Conservation (phyloP, 805 yeast species). For the Cyberlindnera lachancei region DNA sequence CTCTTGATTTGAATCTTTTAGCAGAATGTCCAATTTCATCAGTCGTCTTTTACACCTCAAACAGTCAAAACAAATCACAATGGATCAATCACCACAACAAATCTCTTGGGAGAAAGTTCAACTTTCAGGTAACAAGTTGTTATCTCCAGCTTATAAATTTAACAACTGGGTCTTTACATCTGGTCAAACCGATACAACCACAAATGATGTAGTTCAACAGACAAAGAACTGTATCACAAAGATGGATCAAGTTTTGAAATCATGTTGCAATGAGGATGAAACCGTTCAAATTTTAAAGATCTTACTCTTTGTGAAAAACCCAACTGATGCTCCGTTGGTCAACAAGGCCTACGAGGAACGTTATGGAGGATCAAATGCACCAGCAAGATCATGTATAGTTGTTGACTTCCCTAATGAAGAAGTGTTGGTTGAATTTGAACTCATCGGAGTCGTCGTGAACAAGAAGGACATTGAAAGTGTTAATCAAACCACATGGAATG, state of each 20-base stretch:
- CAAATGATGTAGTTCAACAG: constrained; percentile 36
- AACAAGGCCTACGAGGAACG: constrained; percentile 39
- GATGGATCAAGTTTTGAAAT: constrained; percentile 34
- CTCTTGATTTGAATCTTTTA: too few species aligned
- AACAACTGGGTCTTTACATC: constrained; percentile 40
- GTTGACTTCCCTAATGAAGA: constrained; percentile 45
- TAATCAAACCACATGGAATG: constrained; percentile 29
- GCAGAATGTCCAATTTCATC: too few species aligned
- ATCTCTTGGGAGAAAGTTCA: constrained; percentile 31
- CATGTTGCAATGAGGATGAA: too few species aligned
- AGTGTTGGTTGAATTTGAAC: constrained; percentile 45
- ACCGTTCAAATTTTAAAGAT: constrained; percentile 41
- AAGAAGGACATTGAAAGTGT: too few species aligned
- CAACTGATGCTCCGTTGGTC: constrained; percentile 34
- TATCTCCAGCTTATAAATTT: constrained; percentile 35
- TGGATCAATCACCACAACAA: constrained; percentile 17
- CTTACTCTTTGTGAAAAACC: constrained; percentile 38
- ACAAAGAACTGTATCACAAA: constrained; percentile 36
- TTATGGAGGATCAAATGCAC: constrained; percentile 39
- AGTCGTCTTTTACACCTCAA: too few species aligned
- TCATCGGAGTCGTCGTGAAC: constrained; percentile 29
- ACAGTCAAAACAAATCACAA: too few species aligned
- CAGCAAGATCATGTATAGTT: constrained; percentile 47
- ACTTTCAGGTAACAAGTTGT: constrained; percentile 22
- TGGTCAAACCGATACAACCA: constrained; percentile 37